phyloP scores from a whole-genome alignment of 2,329 filamentous ascomycete genomes.

The Trichoderma atroviride region DNA sequence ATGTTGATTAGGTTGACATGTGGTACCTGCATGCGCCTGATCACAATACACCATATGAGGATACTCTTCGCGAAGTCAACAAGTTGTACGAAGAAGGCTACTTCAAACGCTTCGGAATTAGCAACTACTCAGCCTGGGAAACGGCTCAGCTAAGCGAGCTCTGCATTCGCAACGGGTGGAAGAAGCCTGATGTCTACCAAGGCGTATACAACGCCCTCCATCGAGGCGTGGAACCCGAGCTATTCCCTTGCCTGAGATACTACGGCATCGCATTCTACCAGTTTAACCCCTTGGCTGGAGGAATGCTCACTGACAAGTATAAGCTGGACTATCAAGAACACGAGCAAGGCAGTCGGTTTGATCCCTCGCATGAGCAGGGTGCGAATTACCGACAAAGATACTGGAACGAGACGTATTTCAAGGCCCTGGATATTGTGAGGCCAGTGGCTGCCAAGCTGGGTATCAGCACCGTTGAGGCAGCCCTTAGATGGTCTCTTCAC shows the following conservation, averaged over 20 bases:
- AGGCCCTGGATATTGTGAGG: constrained; percentile 21
- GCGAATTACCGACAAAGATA: constrained; percentile 21
- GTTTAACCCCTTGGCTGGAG: constrained; percentile 74
- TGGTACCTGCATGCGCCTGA: constrained; percentile 54
- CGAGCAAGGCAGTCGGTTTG: constrained; percentile 26
- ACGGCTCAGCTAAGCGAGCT: constrained; percentile 73
- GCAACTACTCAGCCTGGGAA: constrained; percentile 76
- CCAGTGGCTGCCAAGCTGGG: constrained; percentile 21
- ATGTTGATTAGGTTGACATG: constrained; percentile 27
- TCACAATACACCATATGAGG: constrained; percentile 63
- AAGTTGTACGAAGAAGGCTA: constrained; percentile 71
- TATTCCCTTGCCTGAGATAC: constrained; percentile 65
- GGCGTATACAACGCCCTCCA: constrained; percentile 61
- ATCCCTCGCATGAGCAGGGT: constrained; percentile 17
- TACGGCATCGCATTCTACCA: constrained; percentile 71
- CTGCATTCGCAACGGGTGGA: constrained; percentile 68
- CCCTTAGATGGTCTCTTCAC: constrained; percentile 23
- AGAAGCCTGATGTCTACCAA: constrained; percentile 72
- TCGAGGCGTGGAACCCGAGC: constrained; percentile 65
- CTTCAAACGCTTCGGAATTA: constrained; percentile 70
- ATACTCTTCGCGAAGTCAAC: constrained; percentile 69
- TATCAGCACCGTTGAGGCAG: constrained; percentile 21
- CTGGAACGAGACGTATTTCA: constrained; percentile 27
- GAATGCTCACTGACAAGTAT: constrained; percentile 66
- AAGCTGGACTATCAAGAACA: constrained; percentile 30